Percentiles rank a stretch among this genome's conserved stretches.
Evolutionary conservation across 2,329 filamentous ascomycete genomes (phyloP).

Genomic region (Thielaviopsis musarum): DNA sequence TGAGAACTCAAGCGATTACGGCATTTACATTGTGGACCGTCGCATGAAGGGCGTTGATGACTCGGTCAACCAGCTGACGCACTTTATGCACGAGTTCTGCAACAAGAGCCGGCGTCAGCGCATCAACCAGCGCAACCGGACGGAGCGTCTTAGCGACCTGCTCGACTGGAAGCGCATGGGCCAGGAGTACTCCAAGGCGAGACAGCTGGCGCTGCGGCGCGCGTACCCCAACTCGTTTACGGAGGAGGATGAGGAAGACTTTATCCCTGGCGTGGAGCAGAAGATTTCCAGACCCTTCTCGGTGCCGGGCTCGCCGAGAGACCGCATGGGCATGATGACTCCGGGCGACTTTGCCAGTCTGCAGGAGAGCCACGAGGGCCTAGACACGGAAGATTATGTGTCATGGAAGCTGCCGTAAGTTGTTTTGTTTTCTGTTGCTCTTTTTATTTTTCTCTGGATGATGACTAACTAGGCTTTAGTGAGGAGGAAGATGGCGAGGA

Average conservation of each 20-base stretch:
- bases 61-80: constrained; percentile 86
- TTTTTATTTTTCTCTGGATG: not conserved
- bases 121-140: constrained; percentile 96
- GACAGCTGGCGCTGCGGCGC: constrained; percentile 76
- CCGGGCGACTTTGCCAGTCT: constrained; percentile 93
- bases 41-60: constrained; percentile 92
- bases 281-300: constrained; percentile 93
- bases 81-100: constrained; percentile 75
- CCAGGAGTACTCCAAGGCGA: constrained; percentile 96
- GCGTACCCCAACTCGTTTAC: constrained; percentile 82
- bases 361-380: constrained; percentile 81
- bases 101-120: constrained; percentile 87
- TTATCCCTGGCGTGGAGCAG: constrained; percentile 80
- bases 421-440: constrained; percentile 1
- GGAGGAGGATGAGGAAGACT: constrained; percentile 71
- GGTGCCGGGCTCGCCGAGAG: constrained; percentile 80
- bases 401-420: constrained; percentile 97
- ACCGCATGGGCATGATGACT: constrained; percentile 94
- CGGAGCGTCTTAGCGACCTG: constrained; percentile 83
- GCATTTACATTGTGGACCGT: constrained; percentile 97
- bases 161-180: constrained; percentile 99
- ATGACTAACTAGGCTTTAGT: constrained; percentile 28
- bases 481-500: constrained; percentile 85
- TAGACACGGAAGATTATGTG: constrained; percentile 94
- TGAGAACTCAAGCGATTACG: constrained; percentile 93